A percentile compares a stretch with the other conserved stretches of the same genome.
Evolutionary conservation across 2,329 filamentous ascomycete genomes (phyloP).

Genomic region (Hypoxylon sp.): DNA sequence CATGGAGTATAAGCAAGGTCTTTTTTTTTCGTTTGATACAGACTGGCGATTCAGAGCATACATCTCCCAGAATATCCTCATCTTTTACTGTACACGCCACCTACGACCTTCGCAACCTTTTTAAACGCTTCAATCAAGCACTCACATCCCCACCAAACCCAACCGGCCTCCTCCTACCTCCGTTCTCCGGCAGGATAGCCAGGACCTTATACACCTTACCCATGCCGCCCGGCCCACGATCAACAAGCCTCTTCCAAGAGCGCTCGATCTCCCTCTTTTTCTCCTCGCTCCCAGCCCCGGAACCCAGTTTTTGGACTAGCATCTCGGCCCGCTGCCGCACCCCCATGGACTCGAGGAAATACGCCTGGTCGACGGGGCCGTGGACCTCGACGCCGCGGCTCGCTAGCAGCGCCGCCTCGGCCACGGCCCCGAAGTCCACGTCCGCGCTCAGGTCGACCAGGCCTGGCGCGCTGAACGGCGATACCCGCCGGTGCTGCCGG

Average conservation of each 20-base stretch:
- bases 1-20: not conserved
- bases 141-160: constrained; percentile 86
- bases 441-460: constrained; percentile 91
- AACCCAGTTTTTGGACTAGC: constrained; percentile 63
- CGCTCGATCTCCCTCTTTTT: constrained; percentile 70
- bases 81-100: not conserved
- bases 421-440: constrained; percentile 91
- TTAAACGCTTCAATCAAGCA: constrained; percentile 16
- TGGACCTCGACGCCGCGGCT: constrained; percentile 90
- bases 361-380: constrained; percentile 87
- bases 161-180: constrained; percentile 81
- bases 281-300: constrained; percentile 61
- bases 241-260: constrained; percentile 87
- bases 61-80: not conserved
- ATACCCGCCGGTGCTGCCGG: constrained; percentile 79
- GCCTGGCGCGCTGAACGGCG: constrained; percentile 84
- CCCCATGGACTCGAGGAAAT: constrained; percentile 85
- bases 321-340: constrained; percentile 82
- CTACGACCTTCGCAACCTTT: not conserved
- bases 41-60: not conserved
- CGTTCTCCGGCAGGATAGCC: constrained; percentile 88
- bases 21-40: constrained; percentile 6
- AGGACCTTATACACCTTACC: constrained; percentile 94
- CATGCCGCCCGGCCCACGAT: constrained; percentile 87
- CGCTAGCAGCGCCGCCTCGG: constrained; percentile 82